phyloP scores from a whole-genome alignment of 176 grass and related monocot species.

The Carex scoparia region DNA sequence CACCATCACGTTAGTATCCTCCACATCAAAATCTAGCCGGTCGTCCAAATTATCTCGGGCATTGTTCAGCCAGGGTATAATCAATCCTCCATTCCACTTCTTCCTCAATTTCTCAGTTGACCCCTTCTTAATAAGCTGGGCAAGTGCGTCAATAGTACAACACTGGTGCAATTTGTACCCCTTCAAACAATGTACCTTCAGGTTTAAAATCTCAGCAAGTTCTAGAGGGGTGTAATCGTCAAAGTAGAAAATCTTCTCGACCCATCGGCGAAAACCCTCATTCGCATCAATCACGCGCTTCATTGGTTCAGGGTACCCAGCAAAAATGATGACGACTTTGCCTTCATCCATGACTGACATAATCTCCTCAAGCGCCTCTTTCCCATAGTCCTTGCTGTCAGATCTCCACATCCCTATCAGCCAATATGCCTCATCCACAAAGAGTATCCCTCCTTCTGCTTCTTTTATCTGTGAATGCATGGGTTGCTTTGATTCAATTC shows the following conservation, averaged over 20 bases:
- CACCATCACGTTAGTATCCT: conserved; percentile 48
- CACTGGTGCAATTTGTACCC: conserved; percentile 73
- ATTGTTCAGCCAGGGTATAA: conserved; percentile 67
- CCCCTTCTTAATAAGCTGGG: conserved; percentile 49
- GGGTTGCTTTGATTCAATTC: background rate
- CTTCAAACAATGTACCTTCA: conserved; percentile 66
- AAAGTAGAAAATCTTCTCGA: conserved; percentile 82
- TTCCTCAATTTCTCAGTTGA: conserved; percentile 53
- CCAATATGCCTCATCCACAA: conserved; percentile 97
- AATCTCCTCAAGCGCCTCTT: conserved; percentile 97
- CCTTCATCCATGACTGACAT: conserved; percentile 96
- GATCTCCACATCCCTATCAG: conserved; percentile 53
- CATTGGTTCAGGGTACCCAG: conserved; percentile 88
- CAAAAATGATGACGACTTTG: conserved; percentile 86
- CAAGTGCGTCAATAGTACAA: conserved; percentile 46
- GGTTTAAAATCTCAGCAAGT: conserved; percentile 71
- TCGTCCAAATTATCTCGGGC: conserved; percentile 81
- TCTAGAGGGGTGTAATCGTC: conserved; percentile 70
- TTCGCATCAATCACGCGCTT: conserved; percentile 84
- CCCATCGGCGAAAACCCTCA: conserved; percentile 81
- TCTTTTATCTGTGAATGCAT: conserved; percentile 61
- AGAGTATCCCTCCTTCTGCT: conserved; percentile 84
- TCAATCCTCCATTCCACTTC: conserved; percentile 84
- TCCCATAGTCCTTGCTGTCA: conserved; percentile 88
- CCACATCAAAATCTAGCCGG: conserved; percentile 71